These are phyloP conservation scores for Durio zibethinus DNA, from an alignment of 345 rosid genomes.

Conservation along the genomic window DNA sequence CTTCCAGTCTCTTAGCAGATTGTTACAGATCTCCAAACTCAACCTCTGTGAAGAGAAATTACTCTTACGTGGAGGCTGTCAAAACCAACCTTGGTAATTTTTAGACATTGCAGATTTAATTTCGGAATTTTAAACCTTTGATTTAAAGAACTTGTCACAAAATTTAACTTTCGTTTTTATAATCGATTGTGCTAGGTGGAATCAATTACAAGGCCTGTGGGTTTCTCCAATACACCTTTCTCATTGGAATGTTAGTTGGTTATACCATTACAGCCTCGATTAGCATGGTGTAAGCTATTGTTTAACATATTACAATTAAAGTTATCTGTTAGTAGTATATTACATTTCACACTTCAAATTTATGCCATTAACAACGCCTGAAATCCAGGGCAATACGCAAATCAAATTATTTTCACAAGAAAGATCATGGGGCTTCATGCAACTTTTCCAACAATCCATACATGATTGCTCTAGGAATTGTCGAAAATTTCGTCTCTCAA, in stretches of 20 bases:
- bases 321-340: no score
- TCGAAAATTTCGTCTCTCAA: constrained; percentile 26
- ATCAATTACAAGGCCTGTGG: constrained; percentile 34
- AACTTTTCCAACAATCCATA: constrained; percentile 20
- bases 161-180: not conserved
- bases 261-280: no score
- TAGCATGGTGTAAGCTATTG: no score
- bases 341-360: not conserved
- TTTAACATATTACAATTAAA: no score
- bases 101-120: not conserved
- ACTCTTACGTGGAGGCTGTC: no score
- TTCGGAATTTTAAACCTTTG: not conserved
- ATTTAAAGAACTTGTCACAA: not conserved
- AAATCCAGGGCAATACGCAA: constrained; percentile 21
- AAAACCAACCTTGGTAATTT: constrained; percentile 37
- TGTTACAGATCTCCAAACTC: constrained; percentile 35
- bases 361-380: not conserved
- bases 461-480: constrained; percentile 25
- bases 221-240: constrained; percentile 30
- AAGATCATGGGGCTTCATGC: constrained; percentile 10
- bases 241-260: constrained; percentile 44
- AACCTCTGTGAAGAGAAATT: no score
- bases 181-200: constrained; percentile 22
- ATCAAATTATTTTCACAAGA: constrained; percentile 25
- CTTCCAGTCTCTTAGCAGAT: constrained; percentile 32